Conservation (phyloP, 2,329 filamentous ascomycete genomes). For the Pseudogymnoascus sp. region DNA sequence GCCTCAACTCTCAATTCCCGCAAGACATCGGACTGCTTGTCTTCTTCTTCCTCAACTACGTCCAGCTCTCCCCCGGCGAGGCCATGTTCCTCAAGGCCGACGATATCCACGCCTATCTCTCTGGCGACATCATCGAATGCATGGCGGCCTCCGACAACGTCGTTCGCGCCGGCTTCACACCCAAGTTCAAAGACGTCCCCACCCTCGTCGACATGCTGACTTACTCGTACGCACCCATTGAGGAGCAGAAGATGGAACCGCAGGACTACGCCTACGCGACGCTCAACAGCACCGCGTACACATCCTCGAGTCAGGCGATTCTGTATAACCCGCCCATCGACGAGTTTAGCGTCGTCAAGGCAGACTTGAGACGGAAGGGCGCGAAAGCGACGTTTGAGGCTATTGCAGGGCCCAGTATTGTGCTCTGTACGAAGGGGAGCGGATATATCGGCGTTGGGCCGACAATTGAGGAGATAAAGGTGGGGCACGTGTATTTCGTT, state of each 20-base stretch:
- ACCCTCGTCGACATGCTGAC: constrained; percentile 88
- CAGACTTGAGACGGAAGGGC: constrained; percentile 60
- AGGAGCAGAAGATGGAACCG: constrained; percentile 87
- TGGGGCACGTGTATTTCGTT: constrained; percentile 74
- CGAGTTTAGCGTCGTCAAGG: constrained; percentile 85
- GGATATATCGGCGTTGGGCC: constrained; percentile 81
- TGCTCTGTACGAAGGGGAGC: constrained; percentile 80
- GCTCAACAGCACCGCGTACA: constrained; percentile 75
- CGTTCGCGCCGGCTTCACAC: constrained; percentile 91
- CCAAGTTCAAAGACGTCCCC: constrained; percentile 94
- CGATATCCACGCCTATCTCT: constrained; percentile 93
- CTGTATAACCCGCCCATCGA: constrained; percentile 96
- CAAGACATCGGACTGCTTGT: constrained; percentile 89
- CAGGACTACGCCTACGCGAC: constrained; percentile 78
- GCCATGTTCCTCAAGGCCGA: constrained; percentile 94
- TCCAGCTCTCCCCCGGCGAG: constrained; percentile 79
- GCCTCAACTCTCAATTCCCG: constrained; percentile 78
- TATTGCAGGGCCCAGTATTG: constrained; percentile 80
- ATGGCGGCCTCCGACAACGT: constrained; percentile 99
- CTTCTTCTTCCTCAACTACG: constrained; percentile 94
- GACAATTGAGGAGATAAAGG: constrained; percentile 66
- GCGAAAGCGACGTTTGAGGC: constrained; percentile 84
- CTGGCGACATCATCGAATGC: constrained; percentile 94
- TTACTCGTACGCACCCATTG: constrained; percentile 90
- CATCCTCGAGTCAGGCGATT: constrained; percentile 60